Evolutionary conservation across 495 filamentous ascomycete species (phyloP), one percentile per base, ranked within the genome.

Genomic region (Endocarpon pusillum): DNA sequence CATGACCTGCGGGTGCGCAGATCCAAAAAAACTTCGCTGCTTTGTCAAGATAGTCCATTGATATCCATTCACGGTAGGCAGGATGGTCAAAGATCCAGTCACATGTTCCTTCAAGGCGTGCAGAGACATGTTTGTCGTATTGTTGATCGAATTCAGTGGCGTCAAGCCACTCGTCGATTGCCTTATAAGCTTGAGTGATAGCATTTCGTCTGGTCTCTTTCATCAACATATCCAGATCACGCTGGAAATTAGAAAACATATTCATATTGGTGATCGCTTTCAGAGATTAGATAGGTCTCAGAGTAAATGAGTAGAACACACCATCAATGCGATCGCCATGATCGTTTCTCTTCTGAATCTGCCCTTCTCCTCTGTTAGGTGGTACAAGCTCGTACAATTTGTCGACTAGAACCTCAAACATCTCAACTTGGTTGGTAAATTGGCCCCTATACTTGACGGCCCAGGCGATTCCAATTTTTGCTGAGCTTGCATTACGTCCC

Each of bases 1-100:
- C 49, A 8, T 30, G 42, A 3, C 43, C 43, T n/a, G 43, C 40
- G 12, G 23, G 25, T 9, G 34, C 43, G 26, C 42, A 31, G 19
- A 47, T 34, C 42, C 44, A 47, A 4, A 47, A 34, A 14, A 47
- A 18, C 4, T 28, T 17, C 9, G 24, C 14, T 21, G 9, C 24
- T 19, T 16, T 10, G 12, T 25, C 12, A 8, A 8, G 23, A 12
- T 25, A 25, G 18, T 31, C 23, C 2, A 15, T 12, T 4, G 20
- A 17, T 21, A 27, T 33, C 42, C 42, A 45, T 15, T 28, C 32
- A 15, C 24, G 30, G 12, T 35, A 45, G 3, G 31, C 30, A n/a
- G 22, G 17, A 6, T 30, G 35, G 5, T 40, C 19, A n/a, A 45
- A 29, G 1, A 45, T 45, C 42, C 42, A 45, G 14, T 33, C 25